phyloP scores from a whole-genome alignment of 495 filamentous ascomycete species.

The Penicillium manginii region DNA sequence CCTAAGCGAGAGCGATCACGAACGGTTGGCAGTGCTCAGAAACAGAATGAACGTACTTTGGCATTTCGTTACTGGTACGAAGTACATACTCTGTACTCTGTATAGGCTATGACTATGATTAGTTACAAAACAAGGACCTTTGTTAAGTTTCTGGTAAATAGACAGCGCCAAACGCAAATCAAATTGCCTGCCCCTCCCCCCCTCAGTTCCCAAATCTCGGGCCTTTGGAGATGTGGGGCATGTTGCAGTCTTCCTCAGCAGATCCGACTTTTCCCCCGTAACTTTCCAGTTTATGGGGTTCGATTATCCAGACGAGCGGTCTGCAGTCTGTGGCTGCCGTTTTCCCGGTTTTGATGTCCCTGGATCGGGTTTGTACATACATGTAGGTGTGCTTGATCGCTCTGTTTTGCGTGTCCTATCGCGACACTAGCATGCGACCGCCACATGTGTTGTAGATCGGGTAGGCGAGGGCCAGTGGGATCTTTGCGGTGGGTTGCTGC shows the following conservation, averaged over 20 bases:
- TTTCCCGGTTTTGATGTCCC: not conserved
- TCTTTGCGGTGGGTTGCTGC: not conserved
- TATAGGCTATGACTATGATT: too few species aligned
- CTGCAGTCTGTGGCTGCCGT: constrained; percentile 1
- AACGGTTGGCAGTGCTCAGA: not conserved
- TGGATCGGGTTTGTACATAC: not conserved
- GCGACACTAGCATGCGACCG: not conserved
- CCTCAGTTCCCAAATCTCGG: not conserved
- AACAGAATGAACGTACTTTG: too few species aligned
- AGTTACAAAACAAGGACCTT: too few species aligned
- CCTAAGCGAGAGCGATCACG: too few species aligned
- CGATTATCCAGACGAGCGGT: constrained; percentile 27
- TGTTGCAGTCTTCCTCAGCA: constrained; percentile 13
- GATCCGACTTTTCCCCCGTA: constrained; percentile 21
- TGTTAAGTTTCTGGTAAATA: too few species aligned
- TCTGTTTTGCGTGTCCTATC: too few species aligned
- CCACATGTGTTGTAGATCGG: constrained; percentile 2
- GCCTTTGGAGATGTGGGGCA: constrained; percentile 14
- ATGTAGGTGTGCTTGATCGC: too few species aligned
- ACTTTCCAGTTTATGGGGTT: constrained; percentile 30
- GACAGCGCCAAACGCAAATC: too few species aligned
- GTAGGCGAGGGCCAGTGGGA: not conserved
- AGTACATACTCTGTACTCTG: too few species aligned
- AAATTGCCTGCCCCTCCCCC: too few species aligned
- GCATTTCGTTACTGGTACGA: too few species aligned